Evolutionary conservation across 2,329 filamentous ascomycete species (phyloP).

Genomic region (Trichoderma atrobrunneum): DNA sequence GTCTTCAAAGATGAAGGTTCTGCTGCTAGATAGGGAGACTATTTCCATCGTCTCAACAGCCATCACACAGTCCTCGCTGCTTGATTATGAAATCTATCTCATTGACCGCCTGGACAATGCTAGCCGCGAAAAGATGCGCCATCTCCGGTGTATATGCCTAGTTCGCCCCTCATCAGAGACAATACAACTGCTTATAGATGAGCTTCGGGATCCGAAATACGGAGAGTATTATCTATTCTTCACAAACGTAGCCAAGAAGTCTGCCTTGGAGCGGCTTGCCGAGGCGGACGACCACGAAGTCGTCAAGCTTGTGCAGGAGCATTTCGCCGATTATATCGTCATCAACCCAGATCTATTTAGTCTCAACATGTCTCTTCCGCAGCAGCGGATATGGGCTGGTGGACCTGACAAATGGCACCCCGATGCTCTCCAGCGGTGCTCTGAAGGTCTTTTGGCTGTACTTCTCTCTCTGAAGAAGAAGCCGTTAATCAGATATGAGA

Average conservation of each 20-base stretch:
- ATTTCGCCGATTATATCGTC: constrained; percentile 94
- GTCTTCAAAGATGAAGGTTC: constrained; percentile 95
- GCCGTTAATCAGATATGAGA: constrained; percentile 88
- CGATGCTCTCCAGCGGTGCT: constrained; percentile 79
- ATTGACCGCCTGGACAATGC: constrained; percentile 92
- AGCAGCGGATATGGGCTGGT: constrained; percentile 75
- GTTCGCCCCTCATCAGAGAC: constrained; percentile 89
- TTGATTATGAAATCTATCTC: constrained; percentile 96
- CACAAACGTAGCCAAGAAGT: constrained; percentile 97
- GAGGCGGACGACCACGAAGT: constrained; percentile 98
- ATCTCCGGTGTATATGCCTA: constrained; percentile 89
- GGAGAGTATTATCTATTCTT: constrained; percentile 97
- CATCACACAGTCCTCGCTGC: constrained; percentile 88
- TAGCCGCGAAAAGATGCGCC: constrained; percentile 94
- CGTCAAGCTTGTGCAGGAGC: constrained; percentile 88
- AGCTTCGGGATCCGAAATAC: constrained; percentile 93
- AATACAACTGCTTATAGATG: constrained; percentile 90
- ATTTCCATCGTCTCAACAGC: constrained; percentile 92
- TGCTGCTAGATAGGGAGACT: constrained; percentile 90
- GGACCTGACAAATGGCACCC: constrained; percentile 87
- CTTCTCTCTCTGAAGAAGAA: constrained; percentile 93
- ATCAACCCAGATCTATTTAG: constrained; percentile 93
- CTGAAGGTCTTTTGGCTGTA: constrained; percentile 81
- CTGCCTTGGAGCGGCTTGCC: constrained; percentile 85
- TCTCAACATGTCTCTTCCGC: constrained; percentile 68